Evolutionary conservation across 129 eudicot genomes (phyloP).

Genomic region (Rutidosis leptorrhynchoides): DNA sequence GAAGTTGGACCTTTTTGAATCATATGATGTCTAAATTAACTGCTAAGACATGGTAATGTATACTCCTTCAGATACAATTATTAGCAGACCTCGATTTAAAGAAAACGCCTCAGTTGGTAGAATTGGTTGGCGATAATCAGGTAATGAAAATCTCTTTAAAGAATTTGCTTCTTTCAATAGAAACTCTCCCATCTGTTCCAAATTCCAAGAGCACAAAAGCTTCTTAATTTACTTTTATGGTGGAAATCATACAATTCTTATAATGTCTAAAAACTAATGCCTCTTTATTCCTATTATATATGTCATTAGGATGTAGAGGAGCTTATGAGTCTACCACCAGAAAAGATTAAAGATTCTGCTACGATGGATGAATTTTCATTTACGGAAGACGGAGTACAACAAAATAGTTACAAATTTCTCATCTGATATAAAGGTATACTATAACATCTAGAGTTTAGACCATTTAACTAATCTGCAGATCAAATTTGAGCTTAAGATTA

Average conservation of each 20-base stretch:
- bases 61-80: conserved; percentile 67
- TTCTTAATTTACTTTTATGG: not conserved
- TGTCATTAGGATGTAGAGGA: conserved; percentile 83
- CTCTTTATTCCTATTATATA: not conserved
- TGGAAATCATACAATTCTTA: not conserved
- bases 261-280: not conserved
- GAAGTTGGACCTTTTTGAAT: conserved; percentile 1
- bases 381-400: conserved; percentile 64
- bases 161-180: not conserved
- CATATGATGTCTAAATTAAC: not conserved
- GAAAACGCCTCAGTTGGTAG: conserved; percentile 94
- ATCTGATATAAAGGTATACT: conserved; percentile 80
- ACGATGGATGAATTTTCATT: conserved; percentile 96
- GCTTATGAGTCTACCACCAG: conserved; percentile 91
- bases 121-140: conserved; percentile 83
- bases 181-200: conserved; percentile 5
- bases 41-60: conserved; percentile 22
- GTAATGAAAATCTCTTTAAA: conserved; percentile 27
- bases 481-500: too few relatives aligned
- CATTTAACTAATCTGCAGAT: not conserved
- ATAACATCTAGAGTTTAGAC: too few relatives aligned
- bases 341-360: conserved; percentile 86
- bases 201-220: not conserved
- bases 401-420: conserved; percentile 89
- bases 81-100: conserved; percentile 85